Base-by-base conservation (phyloP, 2,329 filamentous ascomycete species). In the Xylaria polymorpha region DNA sequence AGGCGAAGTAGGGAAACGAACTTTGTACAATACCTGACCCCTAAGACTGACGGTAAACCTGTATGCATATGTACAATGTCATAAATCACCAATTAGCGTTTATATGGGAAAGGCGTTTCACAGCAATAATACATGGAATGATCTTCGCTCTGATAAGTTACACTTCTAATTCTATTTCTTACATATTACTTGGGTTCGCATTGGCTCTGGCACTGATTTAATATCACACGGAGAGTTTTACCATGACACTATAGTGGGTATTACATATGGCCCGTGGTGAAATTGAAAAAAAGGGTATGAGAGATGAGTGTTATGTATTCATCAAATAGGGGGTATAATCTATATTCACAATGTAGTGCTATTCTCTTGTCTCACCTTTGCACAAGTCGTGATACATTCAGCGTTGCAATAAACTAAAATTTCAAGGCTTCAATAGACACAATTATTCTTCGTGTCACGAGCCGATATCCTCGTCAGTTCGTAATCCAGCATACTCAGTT, bases 401-500 rank as follows among this genome's bases (percentile, higher is more conserved):
- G n/a, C n/a, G 29, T 57, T 57, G 18, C 32, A 51, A 58, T 56
- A 53, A 61, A 44, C 25, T 37, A 8, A 51, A 15, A 55, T 35
- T 46, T 41, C 18, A 35, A 57, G 55, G 46, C 29, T 32, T 62
- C 8, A 50, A 44, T n/a, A 48, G 43, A 22, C 14, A 9, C n/a
- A 3, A 18, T 44, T 43, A 37, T 48, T 20, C 10, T 48, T 20
- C 10, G 15, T 43, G 29, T 74, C 46, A 77, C 4, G 72, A 55
- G 43, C 71, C 75, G n/a, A 73, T 73, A 69, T 90, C 87, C 56
- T 90, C 88, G 68, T 91, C 88, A n/a, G 83, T 82, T 63, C 86
- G 83, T 67, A 89, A 75, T 2, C 88, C 88, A 10, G 87, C 86
- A 75, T 86, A 90, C 77, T 90, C 88, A 0, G 88, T 90, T 22